Evolutionary conservation across 2,329 filamentous ascomycete species (phyloP), one percentile per base, ranked within the genome.

Genomic region (Claviceps sp.): DNA sequence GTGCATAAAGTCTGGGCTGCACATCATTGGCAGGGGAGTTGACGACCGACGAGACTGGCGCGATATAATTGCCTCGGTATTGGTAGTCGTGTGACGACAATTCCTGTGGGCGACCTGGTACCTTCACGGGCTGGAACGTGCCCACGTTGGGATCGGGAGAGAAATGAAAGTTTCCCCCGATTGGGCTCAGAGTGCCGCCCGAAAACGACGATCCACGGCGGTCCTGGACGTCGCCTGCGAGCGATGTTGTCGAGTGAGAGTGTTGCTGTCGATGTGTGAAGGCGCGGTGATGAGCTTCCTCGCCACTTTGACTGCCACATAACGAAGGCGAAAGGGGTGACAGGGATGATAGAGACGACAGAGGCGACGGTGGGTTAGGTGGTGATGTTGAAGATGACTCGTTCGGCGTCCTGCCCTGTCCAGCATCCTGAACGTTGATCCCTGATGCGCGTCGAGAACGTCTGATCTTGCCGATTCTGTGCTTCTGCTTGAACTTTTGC

Each of bases 401-500:
- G 78, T 45, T 54, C 75, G 74, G 52, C 72, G 73, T 17, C 78
- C 81, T 58, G 14, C 57, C 59, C 17, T 54, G 54, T 5, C 26
- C 48, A 2, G n/a, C 6, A 8, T 34, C 23, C 6, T 9, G 40
- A 4, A 90, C 85, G 63, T 87, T 89, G 39, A 82, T 77, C 63
- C 83, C 80, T 3, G 79, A 83, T 6, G 79, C 79, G 51, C 80
- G 70, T 45, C 80, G 71, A 55, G 73, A 71, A 39, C 80, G 61
- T 54, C 71, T 75, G 16, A 68, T 72, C 16, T 69, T 70, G 16
- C 67, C 71, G 51, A 80, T 70, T 34, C 69, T 82, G 64, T 95
- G 85, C 70, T 91, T 95, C 64, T 88, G 81, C 72, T 96, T 95
- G 74, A 97, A 97, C 64, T 93, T 94, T 62, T 95, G 88, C 37